These are phyloP conservation scores for Kazachstania sp. DNA, from an alignment of 1,139 yeast species.

Conservation along the genomic window DNA sequence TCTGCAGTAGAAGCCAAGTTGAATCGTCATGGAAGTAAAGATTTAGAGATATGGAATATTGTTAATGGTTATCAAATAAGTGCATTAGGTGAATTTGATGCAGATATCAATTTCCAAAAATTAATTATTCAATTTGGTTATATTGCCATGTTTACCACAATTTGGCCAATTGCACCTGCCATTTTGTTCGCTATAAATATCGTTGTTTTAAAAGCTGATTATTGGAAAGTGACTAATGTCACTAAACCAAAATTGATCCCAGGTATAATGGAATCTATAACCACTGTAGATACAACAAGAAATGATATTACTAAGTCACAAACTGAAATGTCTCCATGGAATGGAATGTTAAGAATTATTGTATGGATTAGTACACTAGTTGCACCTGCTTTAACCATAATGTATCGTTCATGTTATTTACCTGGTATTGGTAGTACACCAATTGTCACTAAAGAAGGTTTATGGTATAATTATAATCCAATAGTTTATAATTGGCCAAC, in stretches of 20 bases:
- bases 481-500: constrained; percentile 19
- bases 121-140: constrained; percentile 77
- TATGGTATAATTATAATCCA: constrained; percentile 24
- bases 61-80: constrained; percentile 40
- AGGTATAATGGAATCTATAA: constrained; percentile 3
- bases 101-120: constrained; percentile 65
- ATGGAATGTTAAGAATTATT: constrained; percentile 47
- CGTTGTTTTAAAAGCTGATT: constrained; percentile 24
- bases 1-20: constrained; percentile 3
- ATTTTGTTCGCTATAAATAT: constrained; percentile 52
- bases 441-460: constrained; percentile 11
- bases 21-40: constrained; percentile 35
- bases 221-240: constrained; percentile 25
- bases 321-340: constrained; percentile 10
- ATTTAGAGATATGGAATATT: constrained; percentile 44
- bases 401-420: constrained; percentile 45
- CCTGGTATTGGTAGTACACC: constrained; percentile 21
- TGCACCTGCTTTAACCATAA: constrained; percentile 60
- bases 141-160: constrained; percentile 73
- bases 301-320: background rate
- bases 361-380: constrained; percentile 71
- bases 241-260: constrained; percentile 16
- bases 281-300: background rate
- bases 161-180: constrained; percentile 84
- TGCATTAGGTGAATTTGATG: constrained; percentile 51